phyloP scores from a whole-genome alignment of 768 basidiomycete genomes.

The Roridomyces roridus region DNA sequence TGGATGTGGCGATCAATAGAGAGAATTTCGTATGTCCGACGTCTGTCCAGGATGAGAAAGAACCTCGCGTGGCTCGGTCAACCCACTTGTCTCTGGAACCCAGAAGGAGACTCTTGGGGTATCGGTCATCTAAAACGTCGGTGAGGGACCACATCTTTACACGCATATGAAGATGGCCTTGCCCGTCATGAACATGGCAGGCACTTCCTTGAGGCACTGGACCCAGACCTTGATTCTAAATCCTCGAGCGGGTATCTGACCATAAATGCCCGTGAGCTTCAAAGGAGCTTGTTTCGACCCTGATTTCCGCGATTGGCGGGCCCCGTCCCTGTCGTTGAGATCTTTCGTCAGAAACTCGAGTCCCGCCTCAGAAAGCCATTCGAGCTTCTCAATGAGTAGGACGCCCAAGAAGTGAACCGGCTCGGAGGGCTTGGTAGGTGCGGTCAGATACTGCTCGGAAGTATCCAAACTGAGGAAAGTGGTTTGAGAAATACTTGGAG shows the following conservation, averaged over 20 bases:
- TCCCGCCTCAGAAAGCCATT: slow-evolving; percentile 59
- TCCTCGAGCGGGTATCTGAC: slow-evolving; percentile 22
- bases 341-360: slow-evolving; percentile 47
- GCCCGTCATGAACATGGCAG: slow-evolving; percentile 50
- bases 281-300: slow-evolving; percentile 31
- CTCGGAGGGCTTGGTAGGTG: background rate
- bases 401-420: slow-evolving; percentile 57
- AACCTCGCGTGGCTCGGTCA: background rate
- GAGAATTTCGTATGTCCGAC: slow-evolving; percentile 50
- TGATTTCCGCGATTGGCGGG: slow-evolving; percentile 26
- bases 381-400: slow-evolving; percentile 49
- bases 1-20: slow-evolving; percentile 54
- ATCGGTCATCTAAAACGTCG: background rate
- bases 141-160: background rate
- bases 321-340: slow-evolving; percentile 42
- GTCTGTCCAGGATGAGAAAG: slow-evolving; percentile 29
- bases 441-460: slow-evolving; percentile 1
- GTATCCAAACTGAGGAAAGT: slow-evolving; percentile 3
- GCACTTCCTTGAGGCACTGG: slow-evolving; percentile 45
- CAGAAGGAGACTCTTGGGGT: slow-evolving; percentile 13
- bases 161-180: slow-evolving; percentile 15
- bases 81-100: slow-evolving; percentile 7
- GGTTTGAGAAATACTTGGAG: background rate
- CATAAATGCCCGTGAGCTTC: slow-evolving; percentile 44
- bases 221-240: slow-evolving; percentile 48